Conservation (phyloP, 129 eudicot genomes). For the Chrysanthemum makinoi region DNA sequence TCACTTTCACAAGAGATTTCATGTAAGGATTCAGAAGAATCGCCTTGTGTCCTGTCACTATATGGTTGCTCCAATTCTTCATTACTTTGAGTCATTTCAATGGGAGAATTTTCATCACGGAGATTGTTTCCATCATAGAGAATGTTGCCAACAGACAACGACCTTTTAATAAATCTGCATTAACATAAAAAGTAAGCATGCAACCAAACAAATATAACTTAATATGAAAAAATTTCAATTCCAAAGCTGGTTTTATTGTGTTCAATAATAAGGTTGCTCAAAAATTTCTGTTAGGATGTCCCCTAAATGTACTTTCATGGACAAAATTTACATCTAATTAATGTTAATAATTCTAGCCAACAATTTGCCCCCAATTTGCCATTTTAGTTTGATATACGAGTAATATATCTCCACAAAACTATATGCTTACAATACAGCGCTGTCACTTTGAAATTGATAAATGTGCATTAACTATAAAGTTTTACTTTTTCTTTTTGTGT, state of each 20-base stretch:
- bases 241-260: too few relatives aligned
- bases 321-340: too few relatives aligned
- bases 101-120: constrained; percentile 47
- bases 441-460: background rate
- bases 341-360: too few relatives aligned
- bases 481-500: background rate
- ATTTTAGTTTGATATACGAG: too few relatives aligned
- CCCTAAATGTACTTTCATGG: too few relatives aligned
- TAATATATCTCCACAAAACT: too few relatives aligned
- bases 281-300: too few relatives aligned
- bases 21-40: constrained; percentile 36
- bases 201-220: background rate
- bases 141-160: constrained; percentile 83
- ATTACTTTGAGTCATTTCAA: constrained; percentile 32
- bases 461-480: background rate
- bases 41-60: too few relatives aligned
- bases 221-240: background rate
- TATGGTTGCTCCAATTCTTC: constrained; percentile 21
- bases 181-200: constrained; percentile 10
- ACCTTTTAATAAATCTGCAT: constrained; percentile 63
- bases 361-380: too few relatives aligned
- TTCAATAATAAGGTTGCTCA: too few relatives aligned
- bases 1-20: constrained; percentile 62
- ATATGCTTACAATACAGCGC: background rate
- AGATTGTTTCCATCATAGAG: constrained; percentile 65